Percentiles rank a stretch among this genome's conserved stretches.
phyloP scores from a whole-genome alignment of 73 alveolate genomes.

The Blepharisma japonicum region DNA sequence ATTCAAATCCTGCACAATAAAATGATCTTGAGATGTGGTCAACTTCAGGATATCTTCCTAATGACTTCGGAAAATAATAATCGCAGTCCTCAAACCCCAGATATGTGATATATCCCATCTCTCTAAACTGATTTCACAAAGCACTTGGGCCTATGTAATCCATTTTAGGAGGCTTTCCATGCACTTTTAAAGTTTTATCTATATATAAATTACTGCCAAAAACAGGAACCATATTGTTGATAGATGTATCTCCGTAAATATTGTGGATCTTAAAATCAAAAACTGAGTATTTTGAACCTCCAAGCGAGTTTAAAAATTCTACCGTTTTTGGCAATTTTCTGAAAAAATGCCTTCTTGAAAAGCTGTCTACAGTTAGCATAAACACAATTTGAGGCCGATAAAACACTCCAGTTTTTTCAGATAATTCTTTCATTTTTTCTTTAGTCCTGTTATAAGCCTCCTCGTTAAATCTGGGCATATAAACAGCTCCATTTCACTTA shows the following conservation, averaged over 20 bases:
- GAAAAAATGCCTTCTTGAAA: conserved; percentile 32
- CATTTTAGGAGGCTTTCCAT: not conserved
- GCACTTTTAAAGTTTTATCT: not conserved
- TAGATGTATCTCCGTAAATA: conserved; percentile 21
- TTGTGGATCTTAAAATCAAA: conserved; percentile 28
- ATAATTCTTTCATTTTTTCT: not conserved
- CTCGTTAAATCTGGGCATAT: conserved; percentile 9
- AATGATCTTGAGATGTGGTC: not conserved
- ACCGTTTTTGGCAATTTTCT: conserved; percentile 26
- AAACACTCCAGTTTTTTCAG: not conserved
- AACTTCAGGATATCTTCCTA: conserved; percentile 2
- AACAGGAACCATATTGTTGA: conserved; percentile 3
- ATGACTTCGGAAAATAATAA: not conserved
- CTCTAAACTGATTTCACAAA: conserved; percentile 11
- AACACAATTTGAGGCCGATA: not conserved
- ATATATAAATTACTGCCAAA: not conserved
- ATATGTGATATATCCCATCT: conserved; percentile 10
- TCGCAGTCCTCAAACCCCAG: conserved; percentile 29
- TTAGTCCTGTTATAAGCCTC: not conserved
- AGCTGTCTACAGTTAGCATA: conserved; percentile 10
- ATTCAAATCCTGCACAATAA: not conserved
- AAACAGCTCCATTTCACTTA: not conserved
- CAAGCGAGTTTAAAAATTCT: not conserved
- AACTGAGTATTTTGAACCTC: conserved; percentile 7
- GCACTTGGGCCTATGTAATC: not conserved